Percentiles rank a stretch among this genome's conserved stretches.
Conservation (phyloP, 306 rosid genomes). For the Lathyrus sativus region DNA sequence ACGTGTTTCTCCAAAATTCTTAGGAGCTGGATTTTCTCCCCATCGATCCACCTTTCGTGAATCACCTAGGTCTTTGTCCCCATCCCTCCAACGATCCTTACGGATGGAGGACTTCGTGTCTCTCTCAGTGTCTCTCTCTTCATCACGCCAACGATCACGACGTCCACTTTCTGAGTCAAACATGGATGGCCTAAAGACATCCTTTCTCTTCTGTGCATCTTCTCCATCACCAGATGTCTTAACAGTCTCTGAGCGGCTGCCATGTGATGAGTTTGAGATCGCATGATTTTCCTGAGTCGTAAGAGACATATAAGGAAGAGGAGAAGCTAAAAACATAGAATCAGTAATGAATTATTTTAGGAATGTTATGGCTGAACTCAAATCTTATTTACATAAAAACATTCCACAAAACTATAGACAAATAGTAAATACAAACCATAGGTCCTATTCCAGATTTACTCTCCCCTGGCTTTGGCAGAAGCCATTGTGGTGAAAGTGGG, state of each 20-base stretch:
- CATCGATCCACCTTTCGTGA: conserved; percentile 70
- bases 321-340: not conserved
- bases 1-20: conserved; percentile 63
- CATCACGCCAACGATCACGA: conserved; percentile 92
- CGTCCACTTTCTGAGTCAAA: conserved; percentile 69
- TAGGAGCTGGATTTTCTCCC: conserved; percentile 55
- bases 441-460: conserved; percentile 66
- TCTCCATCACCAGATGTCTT: conserved; percentile 66
- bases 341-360: conserved; percentile 17
- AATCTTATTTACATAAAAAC: conserved; percentile 1
- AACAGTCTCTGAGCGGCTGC: conserved; percentile 51
- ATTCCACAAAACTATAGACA: not conserved
- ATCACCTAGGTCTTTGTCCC: conserved; percentile 76
- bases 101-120: conserved; percentile 62
- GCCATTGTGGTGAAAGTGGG: conserved; percentile 97
- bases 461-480: conserved; percentile 86
- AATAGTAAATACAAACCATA: conserved; percentile 55
- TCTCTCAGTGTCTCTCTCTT: conserved; percentile 70
- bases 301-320: conserved; percentile 3
- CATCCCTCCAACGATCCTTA: conserved; percentile 90
- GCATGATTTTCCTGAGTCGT: conserved; percentile 56
- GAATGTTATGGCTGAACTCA: not conserved
- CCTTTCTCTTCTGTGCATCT: conserved; percentile 69
- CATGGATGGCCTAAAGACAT: conserved; percentile 88
- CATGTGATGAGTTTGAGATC: conserved; percentile 50